Base-by-base conservation (phyloP, 345 rosid species). In the Clausena lansium region DNA sequence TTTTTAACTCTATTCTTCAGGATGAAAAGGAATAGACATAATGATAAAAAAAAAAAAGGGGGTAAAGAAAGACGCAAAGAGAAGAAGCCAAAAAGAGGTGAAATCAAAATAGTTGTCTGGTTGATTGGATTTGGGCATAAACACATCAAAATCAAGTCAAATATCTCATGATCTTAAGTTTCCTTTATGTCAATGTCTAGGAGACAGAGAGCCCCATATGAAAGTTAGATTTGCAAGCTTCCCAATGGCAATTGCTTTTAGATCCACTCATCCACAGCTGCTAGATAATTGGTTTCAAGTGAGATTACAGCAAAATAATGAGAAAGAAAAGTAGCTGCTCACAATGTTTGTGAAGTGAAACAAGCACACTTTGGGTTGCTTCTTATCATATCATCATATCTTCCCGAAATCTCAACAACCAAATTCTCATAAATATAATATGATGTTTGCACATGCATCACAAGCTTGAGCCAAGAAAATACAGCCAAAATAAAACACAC, bases 31-130 rank as follows among this genome's bases (percentile, higher is more conserved):
- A 68, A 19, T 28, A 63, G 70, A 54, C 47, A 41, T 14, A 64
- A 80, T 67, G 70, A 71, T 39, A 2, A 66, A 55, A 22, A 30
- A 30, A 30, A 30, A 30, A 45, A 14, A 60, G 5, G 65, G 45
- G 47, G 50, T 45, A 45, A 19, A 33, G 69, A 7, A 22, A 64
- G 41, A 55, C 73, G 35, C 58, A 73, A 30, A 35, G 64, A 50
- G 73, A 86, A 86, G 81, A 57, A 77, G 81, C 85, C 91, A 86
- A 84, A 88, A 88, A 75, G 80, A 67, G 45, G 28, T 17, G 74
- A 66, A 64, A 70, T 17, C 74, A 58, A 70, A 70, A 63, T 76
- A 76, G 28, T n/a, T 33, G 84, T 41, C 71, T 33, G 50, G 50
- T 8, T 45, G 64, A 68, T 22, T 32, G 41, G 41, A 71, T 28